Percentiles rank a stretch among this genome's conserved stretches.
Conservation (phyloP, 805 yeast species). For the Pichia deserticola region DNA sequence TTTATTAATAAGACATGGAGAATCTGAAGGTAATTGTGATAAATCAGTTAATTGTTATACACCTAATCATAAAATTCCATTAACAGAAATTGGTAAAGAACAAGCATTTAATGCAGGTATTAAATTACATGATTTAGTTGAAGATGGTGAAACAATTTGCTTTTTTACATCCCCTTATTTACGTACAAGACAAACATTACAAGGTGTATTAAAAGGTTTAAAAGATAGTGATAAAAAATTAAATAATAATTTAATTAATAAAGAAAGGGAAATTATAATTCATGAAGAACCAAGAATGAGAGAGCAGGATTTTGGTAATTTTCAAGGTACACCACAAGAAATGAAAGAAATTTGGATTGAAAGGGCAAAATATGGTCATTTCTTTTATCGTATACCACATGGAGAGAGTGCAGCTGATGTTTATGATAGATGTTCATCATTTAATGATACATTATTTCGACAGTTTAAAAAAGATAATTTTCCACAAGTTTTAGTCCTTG, state of each 20-base stretch:
- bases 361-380: slow-evolving; percentile 81
- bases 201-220: slow-evolving; percentile 54
- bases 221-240: slow-evolving; percentile 23
- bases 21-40: slow-evolving; percentile 84
- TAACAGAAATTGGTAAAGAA: slow-evolving; percentile 62
- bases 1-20: slow-evolving; percentile 83
- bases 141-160: slow-evolving; percentile 51
- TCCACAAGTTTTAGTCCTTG: slow-evolving; percentile 76
- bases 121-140: slow-evolving; percentile 28
- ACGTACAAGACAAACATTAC: slow-evolving; percentile 78
- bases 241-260: too few relatives aligned
- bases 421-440: slow-evolving; percentile 83
- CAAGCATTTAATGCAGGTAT: slow-evolving; percentile 59
- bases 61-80: slow-evolving; percentile 73
- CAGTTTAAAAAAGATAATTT: slow-evolving; percentile 65
- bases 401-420: slow-evolving; percentile 98
- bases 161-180: slow-evolving; percentile 83
- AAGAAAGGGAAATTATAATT: slow-evolving; percentile 22
- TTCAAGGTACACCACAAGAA: slow-evolving; percentile 66
- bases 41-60: slow-evolving; percentile 69
- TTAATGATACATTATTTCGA: slow-evolving; percentile 78
- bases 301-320: slow-evolving; percentile 94
- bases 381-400: slow-evolving; percentile 82
- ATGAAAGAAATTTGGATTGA: slow-evolving; percentile 82
- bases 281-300: slow-evolving; percentile 88